phyloP scores from a whole-genome alignment of 352 stramenopile species.

The Pythium aphanidermatum region DNA sequence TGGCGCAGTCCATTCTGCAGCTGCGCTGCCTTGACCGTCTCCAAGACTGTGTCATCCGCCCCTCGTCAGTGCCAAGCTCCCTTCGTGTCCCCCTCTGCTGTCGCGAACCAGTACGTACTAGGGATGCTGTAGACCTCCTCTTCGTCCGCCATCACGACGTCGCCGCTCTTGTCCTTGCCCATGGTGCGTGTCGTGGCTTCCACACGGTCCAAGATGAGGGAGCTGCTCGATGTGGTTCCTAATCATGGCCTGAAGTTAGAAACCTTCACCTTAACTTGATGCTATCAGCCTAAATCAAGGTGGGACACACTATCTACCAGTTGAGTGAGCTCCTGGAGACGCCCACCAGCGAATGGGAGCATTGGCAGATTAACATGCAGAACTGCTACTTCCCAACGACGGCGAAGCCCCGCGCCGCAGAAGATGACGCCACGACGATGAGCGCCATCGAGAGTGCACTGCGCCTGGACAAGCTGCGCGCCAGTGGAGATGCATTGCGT shows the following conservation, averaged over 20 bases:
- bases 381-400: slow-evolving; percentile 79
- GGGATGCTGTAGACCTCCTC: slow-evolving; percentile 24
- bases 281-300: background rate
- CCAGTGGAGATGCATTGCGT: slow-evolving; percentile 75
- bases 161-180: slow-evolving; percentile 21
- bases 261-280: background rate
- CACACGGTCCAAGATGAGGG: slow-evolving; percentile 8
- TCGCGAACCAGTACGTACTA: too few species aligned
- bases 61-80: too few species aligned
- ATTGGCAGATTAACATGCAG: slow-evolving; percentile 46
- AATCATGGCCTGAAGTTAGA: slow-evolving; percentile 3
- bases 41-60: slow-evolving; percentile 52
- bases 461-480: slow-evolving; percentile 32
- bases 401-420: slow-evolving; percentile 17
- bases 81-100: too few species aligned
- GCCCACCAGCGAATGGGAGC: slow-evolving; percentile 12
- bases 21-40: slow-evolving; percentile 87
- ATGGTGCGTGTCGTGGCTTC: slow-evolving; percentile 7
- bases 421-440: slow-evolving; percentile 6
- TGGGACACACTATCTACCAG: slow-evolving; percentile 2
- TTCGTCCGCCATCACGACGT: slow-evolving; percentile 24
- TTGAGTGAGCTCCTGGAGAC: background rate
- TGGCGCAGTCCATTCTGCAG: slow-evolving; percentile 87
- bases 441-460: slow-evolving; percentile 19
- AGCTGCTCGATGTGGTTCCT: background rate